Base-by-base conservation (phyloP, 1,139 yeast species). In the Yamadazyma friedrichii region DNA sequence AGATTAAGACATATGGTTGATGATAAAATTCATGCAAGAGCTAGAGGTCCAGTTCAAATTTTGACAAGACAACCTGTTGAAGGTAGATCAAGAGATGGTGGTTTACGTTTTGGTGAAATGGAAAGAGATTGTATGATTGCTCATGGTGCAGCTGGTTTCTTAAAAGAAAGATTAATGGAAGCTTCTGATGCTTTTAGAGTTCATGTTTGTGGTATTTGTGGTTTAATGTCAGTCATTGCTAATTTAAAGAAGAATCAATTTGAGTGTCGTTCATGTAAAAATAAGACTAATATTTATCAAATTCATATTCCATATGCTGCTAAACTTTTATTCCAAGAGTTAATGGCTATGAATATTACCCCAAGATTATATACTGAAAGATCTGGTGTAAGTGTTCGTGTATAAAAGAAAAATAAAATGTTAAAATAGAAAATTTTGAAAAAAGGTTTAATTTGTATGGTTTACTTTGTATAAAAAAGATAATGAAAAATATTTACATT, bases 41-140 rank as follows among this genome's bases (percentile, higher is more conserved):
- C 99, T 9, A 84, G 98, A 74, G 99, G 99, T 43, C 98, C 99
- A 10, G 95, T 93, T 46, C 98, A 93, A 74, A 95, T 93, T 42
- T 76, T 93, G 64, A 93, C 99, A 6, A 85, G 98, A 69, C 99
- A 93, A 65, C 99, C 99, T 8, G 97, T 93, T 44, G 99, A 94
- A 68, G 99, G 99, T 82, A 83, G 98, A 70, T 91, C 98, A 17
- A 82, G 98, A 71, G 98, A 93, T 68, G 99, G 99, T 80, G 99
- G 99, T 54, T 76, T 93, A 64, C 89, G 99, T 69, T 94, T 93
- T 79, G 99, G 99, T 61, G 99, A 93, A 71, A 93, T 93, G 99
- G 99, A 93, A 70, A 88, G 98, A 75, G 98, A 94, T 76, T 93
- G 98, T 85, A 93, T 94, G 96, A 93, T 93, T 76, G 98, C 98